Conservation (phyloP, 2,329 filamentous ascomycete genomes). For the Scopulariopsis brevicaulis region DNA sequence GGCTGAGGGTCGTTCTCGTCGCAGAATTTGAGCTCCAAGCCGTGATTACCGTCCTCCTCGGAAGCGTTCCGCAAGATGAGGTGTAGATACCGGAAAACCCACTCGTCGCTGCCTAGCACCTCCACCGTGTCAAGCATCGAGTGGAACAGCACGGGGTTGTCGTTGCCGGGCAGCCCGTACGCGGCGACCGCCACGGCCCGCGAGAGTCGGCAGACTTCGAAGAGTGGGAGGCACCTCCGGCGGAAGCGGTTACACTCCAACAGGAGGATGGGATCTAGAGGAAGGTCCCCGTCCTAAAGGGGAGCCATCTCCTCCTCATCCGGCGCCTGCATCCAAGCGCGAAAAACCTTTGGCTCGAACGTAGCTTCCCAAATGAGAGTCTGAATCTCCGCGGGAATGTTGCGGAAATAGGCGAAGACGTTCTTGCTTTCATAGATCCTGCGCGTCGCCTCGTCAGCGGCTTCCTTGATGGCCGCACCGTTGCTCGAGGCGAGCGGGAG, state of each 20-base stretch:
- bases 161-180: neutral
- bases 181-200: neutral
- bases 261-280: neutral
- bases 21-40: no score
- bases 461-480: neutral
- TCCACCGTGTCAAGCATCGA: neutral
- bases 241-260: neutral
- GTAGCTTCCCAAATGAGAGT: neutral
- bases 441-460: neutral
- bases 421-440: neutral
- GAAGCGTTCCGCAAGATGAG: neutral
- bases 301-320: neutral
- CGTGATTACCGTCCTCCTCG: neutral
- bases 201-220: neutral
- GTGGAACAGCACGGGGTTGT: neutral
- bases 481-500: neutral
- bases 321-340: neutral
- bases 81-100: neutral
- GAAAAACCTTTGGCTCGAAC: neutral
- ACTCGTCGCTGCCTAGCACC: neutral
- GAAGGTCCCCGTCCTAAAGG: neutral
- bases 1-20: no score
- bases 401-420: neutral
- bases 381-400: neutral
- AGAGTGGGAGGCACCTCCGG: neutral